Evolutionary conservation across 768 basidiomycete species (phyloP).

Genomic region (Pulveroboletus ravenelii): DNA sequence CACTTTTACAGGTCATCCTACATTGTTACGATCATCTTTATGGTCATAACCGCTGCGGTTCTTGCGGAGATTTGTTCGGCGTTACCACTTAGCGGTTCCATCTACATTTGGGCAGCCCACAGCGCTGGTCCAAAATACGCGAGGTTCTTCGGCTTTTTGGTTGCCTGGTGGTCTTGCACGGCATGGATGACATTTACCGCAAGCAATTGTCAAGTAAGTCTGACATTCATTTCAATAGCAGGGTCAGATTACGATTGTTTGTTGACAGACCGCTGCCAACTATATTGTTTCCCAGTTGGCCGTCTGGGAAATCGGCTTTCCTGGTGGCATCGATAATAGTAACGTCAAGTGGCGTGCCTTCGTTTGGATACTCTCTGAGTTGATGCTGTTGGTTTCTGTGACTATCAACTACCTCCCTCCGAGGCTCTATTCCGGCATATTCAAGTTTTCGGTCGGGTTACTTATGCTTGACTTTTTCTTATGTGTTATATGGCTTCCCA

Average conservation of each 20-base stretch:
- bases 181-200: constrained; percentile 97
- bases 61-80: constrained; percentile 91
- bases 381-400: constrained; percentile 62
- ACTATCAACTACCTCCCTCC: constrained; percentile 85
- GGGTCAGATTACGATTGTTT: neutral
- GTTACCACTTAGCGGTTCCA: constrained; percentile 81
- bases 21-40: constrained; percentile 76
- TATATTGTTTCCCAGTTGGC: constrained; percentile 81
- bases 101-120: constrained; percentile 93
- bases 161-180: constrained; percentile 91
- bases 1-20: constrained; percentile 69
- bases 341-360: constrained; percentile 85
- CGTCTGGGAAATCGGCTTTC: constrained; percentile 78
- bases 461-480: constrained; percentile 87
- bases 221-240: neutral
- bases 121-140: constrained; percentile 86
- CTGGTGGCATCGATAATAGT: constrained; percentile 64
- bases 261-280: constrained; percentile 72
- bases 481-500: constrained; percentile 88
- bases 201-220: constrained; percentile 74
- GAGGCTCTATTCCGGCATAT: constrained; percentile 64
- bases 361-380: constrained; percentile 80
- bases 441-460: constrained; percentile 68
- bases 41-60: constrained; percentile 82
- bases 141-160: constrained; percentile 82